Percentiles rank a stretch among this genome's conserved stretches.
Evolutionary conservation across 2,329 filamentous ascomycete species (phyloP).

Genomic region (Septoria linicola): DNA sequence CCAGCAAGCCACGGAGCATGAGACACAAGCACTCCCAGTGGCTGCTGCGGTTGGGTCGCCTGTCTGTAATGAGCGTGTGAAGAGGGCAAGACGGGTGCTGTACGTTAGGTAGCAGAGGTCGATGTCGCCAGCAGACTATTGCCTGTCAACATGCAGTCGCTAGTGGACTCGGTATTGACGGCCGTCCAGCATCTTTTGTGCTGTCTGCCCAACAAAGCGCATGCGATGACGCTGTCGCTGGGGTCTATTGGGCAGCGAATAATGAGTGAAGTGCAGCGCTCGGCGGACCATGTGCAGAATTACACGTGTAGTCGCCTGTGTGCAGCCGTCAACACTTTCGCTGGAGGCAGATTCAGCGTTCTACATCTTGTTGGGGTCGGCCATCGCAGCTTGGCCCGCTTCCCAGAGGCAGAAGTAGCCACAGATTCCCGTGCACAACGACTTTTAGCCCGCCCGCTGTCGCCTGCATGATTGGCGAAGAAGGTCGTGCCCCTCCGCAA

Average conservation of each 20-base stretch:
- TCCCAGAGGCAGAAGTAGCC: no score
- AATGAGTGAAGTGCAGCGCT: neutral
- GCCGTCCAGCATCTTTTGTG: neutral
- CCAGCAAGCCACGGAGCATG: neutral
- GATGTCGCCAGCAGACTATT: no score
- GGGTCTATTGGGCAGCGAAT: neutral
- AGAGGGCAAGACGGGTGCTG: neutral
- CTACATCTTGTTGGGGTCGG: neutral
- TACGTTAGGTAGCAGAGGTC: no score
- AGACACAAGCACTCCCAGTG: no score
- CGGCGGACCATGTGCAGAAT: neutral
- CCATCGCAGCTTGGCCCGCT: no score
- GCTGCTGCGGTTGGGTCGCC: neutral
- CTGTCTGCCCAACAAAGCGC: constrained; percentile 1
- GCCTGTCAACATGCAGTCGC: no score
- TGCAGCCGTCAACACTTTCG: neutral
- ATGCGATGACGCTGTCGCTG: neutral
- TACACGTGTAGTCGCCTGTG: neutral
- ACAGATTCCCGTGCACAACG: neutral
- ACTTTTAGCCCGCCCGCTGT: neutral
- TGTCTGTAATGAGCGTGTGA: neutral
- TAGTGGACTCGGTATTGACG: no score
- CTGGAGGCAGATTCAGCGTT: no score
- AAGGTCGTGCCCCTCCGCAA: no score
- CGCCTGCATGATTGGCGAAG: neutral